These are phyloP conservation scores for Carex kokanica DNA, from an alignment of 176 grass and related monocot species.

Conservation along the genomic window DNA sequence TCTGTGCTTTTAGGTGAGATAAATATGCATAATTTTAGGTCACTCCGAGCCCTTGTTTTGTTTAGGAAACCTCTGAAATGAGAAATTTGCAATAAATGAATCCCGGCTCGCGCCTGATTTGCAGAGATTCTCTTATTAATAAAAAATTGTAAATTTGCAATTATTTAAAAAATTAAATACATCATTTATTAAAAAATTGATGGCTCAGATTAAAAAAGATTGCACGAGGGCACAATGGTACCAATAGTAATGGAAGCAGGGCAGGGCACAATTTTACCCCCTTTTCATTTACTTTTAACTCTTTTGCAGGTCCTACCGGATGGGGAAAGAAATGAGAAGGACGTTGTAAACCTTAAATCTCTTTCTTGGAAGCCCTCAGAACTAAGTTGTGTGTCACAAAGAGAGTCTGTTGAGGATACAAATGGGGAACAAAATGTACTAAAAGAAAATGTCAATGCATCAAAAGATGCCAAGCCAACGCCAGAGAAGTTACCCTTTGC, in stretches of 20 bases:
- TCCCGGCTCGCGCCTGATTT: neutral
- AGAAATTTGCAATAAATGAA: neutral
- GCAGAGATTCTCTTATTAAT: no score
- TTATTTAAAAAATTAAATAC: no score
- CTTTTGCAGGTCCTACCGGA: neutral
- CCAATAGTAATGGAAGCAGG: neutral
- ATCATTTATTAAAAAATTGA: no score
- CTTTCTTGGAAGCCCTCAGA: constrained; percentile 20
- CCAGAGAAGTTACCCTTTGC: constrained; percentile 36
- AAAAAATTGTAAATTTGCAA: no score
- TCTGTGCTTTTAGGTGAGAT: neutral
- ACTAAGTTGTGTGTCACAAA: constrained; percentile 32
- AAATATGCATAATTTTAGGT: neutral
- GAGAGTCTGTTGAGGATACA: constrained; percentile 29
- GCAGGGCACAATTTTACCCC: neutral
- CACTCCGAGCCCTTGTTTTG: neutral
- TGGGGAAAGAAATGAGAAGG: constrained; percentile 22
- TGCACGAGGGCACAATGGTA: neutral
- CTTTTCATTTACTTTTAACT: neutral
- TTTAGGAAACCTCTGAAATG: neutral
- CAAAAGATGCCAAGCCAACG: constrained; percentile 32
- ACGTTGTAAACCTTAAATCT: constrained; percentile 19
- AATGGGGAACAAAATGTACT: constrained; percentile 29
- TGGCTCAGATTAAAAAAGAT: neutral
- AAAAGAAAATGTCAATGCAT: constrained; percentile 42